Percentiles rank a stretch among this genome's conserved stretches.
These are phyloP conservation scores for Russula sp. DNA, from an alignment of 768 basidiomycete species.

Conservation along the genomic window DNA sequence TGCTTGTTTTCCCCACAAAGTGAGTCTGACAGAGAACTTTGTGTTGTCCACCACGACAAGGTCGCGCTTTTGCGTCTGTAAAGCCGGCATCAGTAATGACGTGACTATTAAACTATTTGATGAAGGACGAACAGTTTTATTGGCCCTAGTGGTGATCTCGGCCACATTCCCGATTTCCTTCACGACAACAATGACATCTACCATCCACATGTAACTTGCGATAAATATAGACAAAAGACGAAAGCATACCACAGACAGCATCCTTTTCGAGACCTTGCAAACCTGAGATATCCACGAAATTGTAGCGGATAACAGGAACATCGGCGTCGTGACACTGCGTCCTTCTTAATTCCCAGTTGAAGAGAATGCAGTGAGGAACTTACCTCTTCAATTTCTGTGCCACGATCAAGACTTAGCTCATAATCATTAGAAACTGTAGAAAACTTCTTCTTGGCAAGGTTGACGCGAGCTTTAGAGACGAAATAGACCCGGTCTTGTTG, in stretches of 20 bases:
- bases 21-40: slow-evolving; percentile 69
- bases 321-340: slow-evolving; percentile 74
- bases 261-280: slow-evolving; percentile 69
- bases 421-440: slow-evolving; percentile 87
- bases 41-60: slow-evolving; percentile 82
- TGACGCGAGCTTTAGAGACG: slow-evolving; percentile 84
- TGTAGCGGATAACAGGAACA: slow-evolving; percentile 79
- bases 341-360: neutral
- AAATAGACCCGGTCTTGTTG: slow-evolving; percentile 92
- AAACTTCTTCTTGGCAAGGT: slow-evolving; percentile 96
- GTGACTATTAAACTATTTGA: neutral
- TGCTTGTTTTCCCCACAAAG: slow-evolving; percentile 94
- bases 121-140: slow-evolving; percentile 41
- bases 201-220: neutral
- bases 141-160: slow-evolving; percentile 70
- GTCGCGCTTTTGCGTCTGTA: slow-evolving; percentile 81
- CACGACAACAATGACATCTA: slow-evolving; percentile 85
- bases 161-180: slow-evolving; percentile 65
- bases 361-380: slow-evolving; percentile 17
- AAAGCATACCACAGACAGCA: slow-evolving; percentile 62
- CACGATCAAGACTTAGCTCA: slow-evolving; percentile 78
- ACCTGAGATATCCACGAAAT: slow-evolving; percentile 59
- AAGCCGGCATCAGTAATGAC: neutral
- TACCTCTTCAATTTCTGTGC: slow-evolving; percentile 83
- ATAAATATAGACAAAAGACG: neutral